These are phyloP conservation scores for Xylaria sp. DNA, from an alignment of 2,329 filamentous ascomycete species.

Conservation along the genomic window DNA sequence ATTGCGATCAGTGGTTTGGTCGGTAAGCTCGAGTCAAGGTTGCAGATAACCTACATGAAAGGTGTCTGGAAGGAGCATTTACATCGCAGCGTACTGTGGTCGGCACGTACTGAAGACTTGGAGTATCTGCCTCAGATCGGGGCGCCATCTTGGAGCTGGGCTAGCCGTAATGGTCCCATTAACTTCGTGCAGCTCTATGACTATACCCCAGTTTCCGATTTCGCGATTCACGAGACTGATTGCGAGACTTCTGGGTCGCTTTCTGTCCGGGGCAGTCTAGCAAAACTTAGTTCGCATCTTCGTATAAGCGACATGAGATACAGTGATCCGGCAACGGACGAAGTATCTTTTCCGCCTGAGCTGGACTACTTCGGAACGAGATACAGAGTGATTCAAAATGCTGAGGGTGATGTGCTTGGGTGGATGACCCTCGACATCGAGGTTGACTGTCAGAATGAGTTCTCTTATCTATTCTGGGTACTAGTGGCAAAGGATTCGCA, in stretches of 20 bases:
- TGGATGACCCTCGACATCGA: slow-evolving; percentile 20
- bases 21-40: slow-evolving; percentile 1
- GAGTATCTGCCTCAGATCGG: slow-evolving; percentile 10
- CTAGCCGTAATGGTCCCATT: slow-evolving; percentile 18
- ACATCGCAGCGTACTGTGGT: slow-evolving; percentile 16
- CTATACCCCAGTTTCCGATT: neutral
- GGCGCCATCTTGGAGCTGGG: slow-evolving; percentile 29
- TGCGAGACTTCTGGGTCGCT: neutral
- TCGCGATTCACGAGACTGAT: neutral
- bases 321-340: slow-evolving; percentile 12
- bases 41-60: slow-evolving; percentile 16
- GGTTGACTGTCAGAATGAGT: neutral
- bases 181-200: slow-evolving; percentile 20
- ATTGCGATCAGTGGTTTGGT: slow-evolving; percentile 24
- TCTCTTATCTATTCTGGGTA: slow-evolving; percentile 16
- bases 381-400: slow-evolving; percentile 14
- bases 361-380: slow-evolving; percentile 12
- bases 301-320: slow-evolving; percentile 9
- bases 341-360: slow-evolving; percentile 12
- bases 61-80: slow-evolving; percentile 18
- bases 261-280: neutral
- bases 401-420: neutral
- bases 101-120: slow-evolving; percentile 15
- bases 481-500: slow-evolving; percentile 9
- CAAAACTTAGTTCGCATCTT: neutral